phyloP scores from a whole-genome alignment of 2,329 filamentous ascomycete species.

The Ascocoryne sarcoides region DNA sequence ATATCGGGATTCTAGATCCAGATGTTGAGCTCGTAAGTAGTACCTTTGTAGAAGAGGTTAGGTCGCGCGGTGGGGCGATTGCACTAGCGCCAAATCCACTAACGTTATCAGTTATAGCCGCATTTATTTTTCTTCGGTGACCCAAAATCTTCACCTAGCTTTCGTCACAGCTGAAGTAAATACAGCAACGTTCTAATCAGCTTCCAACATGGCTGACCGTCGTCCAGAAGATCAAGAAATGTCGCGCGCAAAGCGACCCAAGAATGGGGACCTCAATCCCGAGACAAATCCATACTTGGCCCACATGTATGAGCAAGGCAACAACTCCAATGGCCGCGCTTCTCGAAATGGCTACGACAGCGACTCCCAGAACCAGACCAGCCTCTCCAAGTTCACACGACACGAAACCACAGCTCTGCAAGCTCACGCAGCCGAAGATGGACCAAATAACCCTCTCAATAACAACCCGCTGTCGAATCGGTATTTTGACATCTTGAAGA shows the following conservation, averaged over 20 bases:
- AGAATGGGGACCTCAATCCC: constrained; percentile 37
- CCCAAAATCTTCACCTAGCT: constrained; percentile 13
- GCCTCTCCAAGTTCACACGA: constrained; percentile 60
- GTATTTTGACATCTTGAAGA: constrained; percentile 86
- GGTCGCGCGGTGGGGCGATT: too few species aligned
- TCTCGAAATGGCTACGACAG: constrained; percentile 27
- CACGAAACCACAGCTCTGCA: constrained; percentile 73
- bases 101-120: constrained; percentile 4
- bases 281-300: constrained; percentile 79
- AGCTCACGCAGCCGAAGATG: constrained; percentile 68
- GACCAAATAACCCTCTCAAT: constrained; percentile 79
- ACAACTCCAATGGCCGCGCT: constrained; percentile 24
- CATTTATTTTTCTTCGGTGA: constrained; percentile 2
- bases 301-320: constrained; percentile 63
- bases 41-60: too few species aligned
- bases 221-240: constrained; percentile 42
- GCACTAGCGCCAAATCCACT: neutral
- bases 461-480: constrained; percentile 64
- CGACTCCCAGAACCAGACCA: constrained; percentile 31
- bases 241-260: constrained; percentile 39
- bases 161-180: constrained; percentile 21
- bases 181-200: constrained; percentile 13
- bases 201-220: constrained; percentile 43
- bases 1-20: neutral
- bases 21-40: too few species aligned